Conservation (phyloP, 1,139 yeast species). For the Suhomyces guaymorum region DNA sequence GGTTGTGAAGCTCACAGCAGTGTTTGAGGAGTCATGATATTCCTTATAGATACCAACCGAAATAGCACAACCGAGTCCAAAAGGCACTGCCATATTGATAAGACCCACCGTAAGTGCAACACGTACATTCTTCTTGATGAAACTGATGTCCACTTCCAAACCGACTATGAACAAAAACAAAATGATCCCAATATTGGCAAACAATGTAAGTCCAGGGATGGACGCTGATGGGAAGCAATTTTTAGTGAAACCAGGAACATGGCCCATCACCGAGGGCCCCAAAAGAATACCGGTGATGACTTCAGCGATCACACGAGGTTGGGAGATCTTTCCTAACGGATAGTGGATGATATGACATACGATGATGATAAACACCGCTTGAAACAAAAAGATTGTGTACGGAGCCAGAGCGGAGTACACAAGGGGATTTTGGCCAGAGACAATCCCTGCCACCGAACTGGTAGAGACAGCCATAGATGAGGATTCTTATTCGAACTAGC, state of each 20-base stretch:
- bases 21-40: slow-evolving; percentile 36
- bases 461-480: slow-evolving; percentile 31
- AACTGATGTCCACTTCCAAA: slow-evolving; percentile 68
- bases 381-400: slow-evolving; percentile 61
- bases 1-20: slow-evolving; percentile 59
- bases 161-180: slow-evolving; percentile 75
- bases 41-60: slow-evolving; percentile 65
- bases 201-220: slow-evolving; percentile 61
- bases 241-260: slow-evolving; percentile 62
- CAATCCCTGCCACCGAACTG: slow-evolving; percentile 57
- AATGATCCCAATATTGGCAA: slow-evolving; percentile 73
- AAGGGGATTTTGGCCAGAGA: slow-evolving; percentile 71
- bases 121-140: slow-evolving; percentile 57
- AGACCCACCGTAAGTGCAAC: slow-evolving; percentile 70
- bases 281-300: slow-evolving; percentile 71
- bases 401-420: slow-evolving; percentile 57
- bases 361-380: slow-evolving; percentile 54
- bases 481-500: no score
- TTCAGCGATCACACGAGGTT: slow-evolving; percentile 78
- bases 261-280: slow-evolving; percentile 72
- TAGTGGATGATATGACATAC: slow-evolving; percentile 56
- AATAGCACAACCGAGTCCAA: slow-evolving; percentile 73
- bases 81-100: slow-evolving; percentile 71
- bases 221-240: slow-evolving; percentile 65
- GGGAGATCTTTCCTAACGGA: slow-evolving; percentile 60